phyloP scores from a whole-genome alignment of 495 filamentous ascomycete species.

The Lophiotrema nucula region DNA sequence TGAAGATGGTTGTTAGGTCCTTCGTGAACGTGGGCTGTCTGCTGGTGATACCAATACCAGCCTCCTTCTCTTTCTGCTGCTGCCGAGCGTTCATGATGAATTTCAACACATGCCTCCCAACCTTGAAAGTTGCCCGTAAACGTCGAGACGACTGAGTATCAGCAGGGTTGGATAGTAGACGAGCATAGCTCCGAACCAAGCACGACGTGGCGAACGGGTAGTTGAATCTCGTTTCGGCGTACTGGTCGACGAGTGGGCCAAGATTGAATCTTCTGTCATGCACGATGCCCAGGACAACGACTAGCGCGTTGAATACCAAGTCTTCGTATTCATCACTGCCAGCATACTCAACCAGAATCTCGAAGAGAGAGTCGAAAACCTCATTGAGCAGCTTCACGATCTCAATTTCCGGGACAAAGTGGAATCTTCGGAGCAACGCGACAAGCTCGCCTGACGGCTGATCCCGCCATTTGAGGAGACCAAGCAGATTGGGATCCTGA shows the following conservation, averaged over 20 bases:
- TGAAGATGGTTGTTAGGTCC: conserved; percentile 84
- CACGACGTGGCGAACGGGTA: conserved; percentile 94
- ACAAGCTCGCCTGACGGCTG: conserved; percentile 66
- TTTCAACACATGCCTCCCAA: conserved; percentile 85
- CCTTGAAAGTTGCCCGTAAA: conserved; percentile 90
- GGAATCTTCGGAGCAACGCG: conserved; percentile 72
- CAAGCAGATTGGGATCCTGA: conserved; percentile 84
- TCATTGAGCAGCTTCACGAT: conserved; percentile 89
- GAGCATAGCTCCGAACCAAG: conserved; percentile 79
- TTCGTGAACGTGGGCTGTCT: conserved; percentile 74
- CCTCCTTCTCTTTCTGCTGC: conserved; percentile 85
- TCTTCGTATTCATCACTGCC: conserved; percentile 91
- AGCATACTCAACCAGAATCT: conserved; percentile 81
- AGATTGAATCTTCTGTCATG: conserved; percentile 93
- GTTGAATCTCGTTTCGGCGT: conserved; percentile 85
- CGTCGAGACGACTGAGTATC: conserved; percentile 78
- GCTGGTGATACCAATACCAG: conserved; percentile 81
- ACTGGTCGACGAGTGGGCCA: conserved; percentile 83
- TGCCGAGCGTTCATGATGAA: conserved; percentile 90
- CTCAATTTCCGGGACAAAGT: conserved; percentile 96
- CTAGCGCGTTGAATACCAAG: conserved; percentile 83
- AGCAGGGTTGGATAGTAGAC: conserved; percentile 73
- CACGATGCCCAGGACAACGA: conserved; percentile 86
- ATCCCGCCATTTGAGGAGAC: conserved; percentile 82
- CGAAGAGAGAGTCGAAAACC: conserved; percentile 90